Evolutionary conservation across 805 yeast genomes (phyloP), one percentile per base, ranked within the genome.

Genomic region (Brettanomyces anomalus): DNA sequence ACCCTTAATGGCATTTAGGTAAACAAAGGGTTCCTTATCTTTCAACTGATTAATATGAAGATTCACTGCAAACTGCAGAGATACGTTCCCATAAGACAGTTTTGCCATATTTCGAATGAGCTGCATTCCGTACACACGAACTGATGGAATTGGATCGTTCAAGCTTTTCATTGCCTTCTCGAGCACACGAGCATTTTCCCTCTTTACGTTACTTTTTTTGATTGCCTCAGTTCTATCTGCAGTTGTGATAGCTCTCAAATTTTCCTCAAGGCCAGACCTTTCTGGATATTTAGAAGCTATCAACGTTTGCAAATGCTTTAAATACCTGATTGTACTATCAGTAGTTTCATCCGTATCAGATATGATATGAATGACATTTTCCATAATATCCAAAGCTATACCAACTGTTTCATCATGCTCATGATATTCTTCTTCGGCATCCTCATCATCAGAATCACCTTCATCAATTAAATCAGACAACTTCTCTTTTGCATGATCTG

Each of bases 11-110:
- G 82, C 83, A 54, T 86, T 90, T 43, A 93, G 58, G 56, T 86
- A 93, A 14, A 93, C 76, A 58, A 79, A 90, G 0, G 98, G 95
- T 46, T 90, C 98, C 0, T 77, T 70, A 50, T 87, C 94, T 38
- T 72, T 71, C 36, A 93, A 61, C 49, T 82, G 85, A 2, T 69
- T 62, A 15, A 84, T 53, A 55, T 84, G 85, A 13, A 86, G 60
- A 15, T 74, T 68, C 24, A 85, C 60, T 0, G 75, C 90, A 42
- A 74, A 72, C 3, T 72, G 75, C 8, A 39, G 20, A 1, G 50
- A 41, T 7, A 49, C 36, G 11, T 10, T 20, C 31, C 67, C 26
- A 58, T 61, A 35, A 64, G 68, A 5, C 77, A 67, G 36, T 1
- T 42, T 39, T 2, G 48, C 43, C 36, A 87, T 65, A 43, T 72